phyloP scores from a whole-genome alignment of 441 rosid species.

The Adansonia madagascariensis region DNA sequence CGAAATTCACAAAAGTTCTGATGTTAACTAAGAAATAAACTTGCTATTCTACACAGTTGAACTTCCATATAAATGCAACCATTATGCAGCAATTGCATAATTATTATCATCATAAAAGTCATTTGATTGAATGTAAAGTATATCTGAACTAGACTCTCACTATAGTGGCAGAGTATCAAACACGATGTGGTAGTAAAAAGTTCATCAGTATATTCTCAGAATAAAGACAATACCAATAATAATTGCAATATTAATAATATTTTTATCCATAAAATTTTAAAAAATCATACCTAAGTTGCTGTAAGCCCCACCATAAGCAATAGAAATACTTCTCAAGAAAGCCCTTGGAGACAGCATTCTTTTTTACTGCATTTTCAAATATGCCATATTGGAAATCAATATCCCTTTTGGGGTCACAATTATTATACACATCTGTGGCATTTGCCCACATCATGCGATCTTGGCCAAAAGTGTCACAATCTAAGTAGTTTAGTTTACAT shows the following conservation, averaged over 20 bases:
- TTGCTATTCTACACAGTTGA: neutral
- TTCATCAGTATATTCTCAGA: neutral
- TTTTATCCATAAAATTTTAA: slow-evolving; percentile 10
- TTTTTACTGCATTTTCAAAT: slow-evolving; percentile 66
- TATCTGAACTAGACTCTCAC: neutral
- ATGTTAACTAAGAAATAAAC: neutral
- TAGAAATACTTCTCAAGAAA: slow-evolving; percentile 78
- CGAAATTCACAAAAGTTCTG: neutral
- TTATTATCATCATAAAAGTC: neutral
- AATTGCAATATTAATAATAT: slow-evolving; percentile 16
- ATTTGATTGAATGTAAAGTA: neutral
- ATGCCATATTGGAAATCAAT: slow-evolving; percentile 67
- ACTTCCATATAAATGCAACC: neutral
- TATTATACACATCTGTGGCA: slow-evolving; percentile 62
- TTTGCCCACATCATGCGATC: slow-evolving; percentile 56
- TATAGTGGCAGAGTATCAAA: neutral
- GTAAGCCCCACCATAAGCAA: slow-evolving; percentile 98
- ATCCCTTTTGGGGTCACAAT: slow-evolving; percentile 55
- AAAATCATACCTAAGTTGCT: slow-evolving; percentile 73
- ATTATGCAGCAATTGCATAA: neutral
- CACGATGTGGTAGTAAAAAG: neutral
- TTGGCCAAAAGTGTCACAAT: slow-evolving; percentile 56
- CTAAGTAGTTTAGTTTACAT: slow-evolving; percentile 68
- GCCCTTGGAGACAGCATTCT: slow-evolving; percentile 59
- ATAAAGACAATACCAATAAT: slow-evolving; percentile 8